phyloP scores from a whole-genome alignment of 805 yeast species.

The Spathaspora passalidarum region DNA sequence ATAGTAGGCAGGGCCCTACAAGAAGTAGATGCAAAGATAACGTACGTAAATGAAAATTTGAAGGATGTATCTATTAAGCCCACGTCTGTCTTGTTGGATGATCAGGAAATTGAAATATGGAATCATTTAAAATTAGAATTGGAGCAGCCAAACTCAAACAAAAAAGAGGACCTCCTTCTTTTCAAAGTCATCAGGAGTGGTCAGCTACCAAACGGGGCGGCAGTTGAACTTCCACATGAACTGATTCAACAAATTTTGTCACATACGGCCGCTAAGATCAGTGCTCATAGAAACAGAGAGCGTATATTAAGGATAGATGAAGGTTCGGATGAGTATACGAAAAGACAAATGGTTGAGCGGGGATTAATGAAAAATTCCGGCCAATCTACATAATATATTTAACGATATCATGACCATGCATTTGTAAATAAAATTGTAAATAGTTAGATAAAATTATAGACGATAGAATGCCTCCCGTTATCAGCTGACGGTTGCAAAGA shows the following conservation, averaged over 20 bases:
- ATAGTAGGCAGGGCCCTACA: constrained; percentile 9
- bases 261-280: constrained; percentile 2
- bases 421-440: not conserved
- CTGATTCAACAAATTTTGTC: not conserved
- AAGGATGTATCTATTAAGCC: not conserved
- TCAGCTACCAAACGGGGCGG: not conserved
- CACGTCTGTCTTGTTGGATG: constrained; percentile 5
- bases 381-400: not conserved
- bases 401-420: not conserved
- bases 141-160: not conserved
- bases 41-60: constrained; percentile 7
- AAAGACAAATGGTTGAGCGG: constrained; percentile 15
- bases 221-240: not conserved
- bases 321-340: constrained; percentile 12
- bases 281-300: constrained; percentile 9
- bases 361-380: constrained; percentile 7
- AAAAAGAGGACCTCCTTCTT: not conserved
- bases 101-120: constrained; percentile 7
- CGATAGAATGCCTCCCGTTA: not conserved
- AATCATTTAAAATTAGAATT: not conserved
- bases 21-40: constrained; percentile 14
- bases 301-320: constrained; percentile 8
- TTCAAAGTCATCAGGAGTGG: not conserved
- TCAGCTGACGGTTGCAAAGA: too few species aligned
- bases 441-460: constrained; percentile 1